Evolutionary conservation across 1,284 basidiomycete genomes (phyloP).

Genomic region (Sporisorium scitamineum): DNA sequence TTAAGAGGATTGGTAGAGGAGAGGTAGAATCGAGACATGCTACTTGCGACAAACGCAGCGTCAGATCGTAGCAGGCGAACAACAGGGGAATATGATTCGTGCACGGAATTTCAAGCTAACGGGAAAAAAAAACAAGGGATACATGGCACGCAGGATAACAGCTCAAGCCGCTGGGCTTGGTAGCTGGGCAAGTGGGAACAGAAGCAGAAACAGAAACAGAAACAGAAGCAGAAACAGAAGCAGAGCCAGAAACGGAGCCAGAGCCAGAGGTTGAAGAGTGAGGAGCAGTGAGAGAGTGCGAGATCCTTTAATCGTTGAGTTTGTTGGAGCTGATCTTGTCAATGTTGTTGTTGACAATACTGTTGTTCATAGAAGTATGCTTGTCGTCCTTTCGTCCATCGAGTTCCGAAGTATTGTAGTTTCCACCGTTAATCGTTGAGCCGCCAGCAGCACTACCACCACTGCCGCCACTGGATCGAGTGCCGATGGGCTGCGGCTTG

Average conservation of each 20-base stretch:
- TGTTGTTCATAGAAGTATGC: not conserved
- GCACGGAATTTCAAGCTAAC: too few species aligned
- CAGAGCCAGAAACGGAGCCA: not conserved
- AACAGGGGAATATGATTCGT: too few species aligned
- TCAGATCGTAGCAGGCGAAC: too few species aligned
- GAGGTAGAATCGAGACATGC: too few species aligned
- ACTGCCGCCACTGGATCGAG: slow-evolving; percentile 9
- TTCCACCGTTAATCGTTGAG: slow-evolving; percentile 18
- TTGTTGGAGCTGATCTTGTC: not conserved
- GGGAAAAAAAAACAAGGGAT: not conserved
- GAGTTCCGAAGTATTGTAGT: slow-evolving; percentile 20
- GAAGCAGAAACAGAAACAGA: not conserved
- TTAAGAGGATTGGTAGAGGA: too few species aligned
- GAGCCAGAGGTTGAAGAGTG: not conserved
- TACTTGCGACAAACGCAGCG: too few species aligned
- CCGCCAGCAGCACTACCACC: slow-evolving; percentile 2
- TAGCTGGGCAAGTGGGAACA: not conserved
- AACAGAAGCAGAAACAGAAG: not conserved
- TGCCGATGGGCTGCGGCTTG: slow-evolving; percentile 46
- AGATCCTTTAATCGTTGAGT: slow-evolving; percentile 17
- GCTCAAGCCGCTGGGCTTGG: not conserved
- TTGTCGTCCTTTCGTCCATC: slow-evolving; percentile 28
- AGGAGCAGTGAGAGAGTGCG: slow-evolving; percentile 12
- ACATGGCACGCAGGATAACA: not conserved
- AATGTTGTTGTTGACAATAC: not conserved